Conservation (phyloP, 768 basidiomycete species). For the Lactarius psammicola region DNA sequence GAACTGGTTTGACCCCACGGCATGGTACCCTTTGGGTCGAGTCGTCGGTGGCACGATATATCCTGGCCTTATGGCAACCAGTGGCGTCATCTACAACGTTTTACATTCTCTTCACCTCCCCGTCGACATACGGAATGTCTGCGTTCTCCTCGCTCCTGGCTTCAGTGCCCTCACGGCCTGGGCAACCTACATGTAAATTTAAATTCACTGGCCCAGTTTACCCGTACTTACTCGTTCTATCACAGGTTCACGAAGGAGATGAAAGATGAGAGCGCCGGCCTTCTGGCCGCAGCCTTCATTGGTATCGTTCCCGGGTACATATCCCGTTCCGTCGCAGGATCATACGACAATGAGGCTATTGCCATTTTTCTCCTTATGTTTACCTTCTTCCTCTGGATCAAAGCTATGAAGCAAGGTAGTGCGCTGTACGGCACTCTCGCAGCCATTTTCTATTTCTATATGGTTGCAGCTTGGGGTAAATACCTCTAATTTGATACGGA, state of each 20-base stretch:
- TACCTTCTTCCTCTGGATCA: slow-evolving; percentile 97
- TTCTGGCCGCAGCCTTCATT: slow-evolving; percentile 97
- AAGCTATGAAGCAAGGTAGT: slow-evolving; percentile 90
- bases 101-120: slow-evolving; percentile 88
- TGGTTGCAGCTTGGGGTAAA: slow-evolving; percentile 99
- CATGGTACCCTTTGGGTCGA: slow-evolving; percentile 98
- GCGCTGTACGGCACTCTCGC: slow-evolving; percentile 88
- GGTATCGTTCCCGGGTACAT: slow-evolving; percentile 98
- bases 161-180: slow-evolving; percentile 97
- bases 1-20: slow-evolving; percentile 99
- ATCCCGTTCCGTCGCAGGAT: slow-evolving; percentile 97
- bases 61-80: slow-evolving; percentile 97
- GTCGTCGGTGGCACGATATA: slow-evolving; percentile 99
- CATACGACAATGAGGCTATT: slow-evolving; percentile 99
- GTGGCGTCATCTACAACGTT: slow-evolving; percentile 92
- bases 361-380: slow-evolving; percentile 99
- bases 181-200: slow-evolving; percentile 84
- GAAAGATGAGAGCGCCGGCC: slow-evolving; percentile 91
- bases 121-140: slow-evolving; percentile 95
- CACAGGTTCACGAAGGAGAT: slow-evolving; percentile 92
- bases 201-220: background rate
- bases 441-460: slow-evolving; percentile 98
- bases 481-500: slow-evolving; percentile 12
- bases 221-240: background rate
- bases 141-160: slow-evolving; percentile 94